Conservation (phyloP, 2,329 filamentous ascomycete genomes). For the Aspergillus sp. region DNA sequence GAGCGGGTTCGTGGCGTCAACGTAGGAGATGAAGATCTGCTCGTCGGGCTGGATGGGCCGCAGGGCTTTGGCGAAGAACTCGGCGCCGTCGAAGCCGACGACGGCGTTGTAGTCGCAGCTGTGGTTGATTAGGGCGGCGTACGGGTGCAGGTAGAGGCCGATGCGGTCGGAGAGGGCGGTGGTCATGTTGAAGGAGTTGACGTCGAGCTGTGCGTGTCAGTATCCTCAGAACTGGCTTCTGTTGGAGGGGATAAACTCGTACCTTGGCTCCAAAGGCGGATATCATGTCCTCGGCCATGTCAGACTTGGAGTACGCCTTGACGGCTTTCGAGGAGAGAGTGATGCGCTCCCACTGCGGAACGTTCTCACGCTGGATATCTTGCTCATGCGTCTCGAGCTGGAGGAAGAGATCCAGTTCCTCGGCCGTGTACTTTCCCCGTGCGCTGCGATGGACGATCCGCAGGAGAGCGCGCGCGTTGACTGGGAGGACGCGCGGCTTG, state of each 20-base stretch:
- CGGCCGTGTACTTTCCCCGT: constrained; percentile 34
- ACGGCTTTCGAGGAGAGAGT: constrained; percentile 55
- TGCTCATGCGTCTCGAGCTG: constrained; percentile 50
- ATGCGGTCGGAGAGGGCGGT: constrained; percentile 56
- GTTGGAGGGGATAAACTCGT: no score
- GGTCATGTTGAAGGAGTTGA: constrained; percentile 60
- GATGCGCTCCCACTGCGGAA: constrained; percentile 49
- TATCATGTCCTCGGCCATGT: constrained; percentile 43
- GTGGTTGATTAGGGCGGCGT: constrained; percentile 58
- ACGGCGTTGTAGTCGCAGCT: constrained; percentile 61
- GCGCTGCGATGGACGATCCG: constrained; percentile 49
- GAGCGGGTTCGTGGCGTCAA: constrained; percentile 56
- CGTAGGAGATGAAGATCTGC: constrained; percentile 62
- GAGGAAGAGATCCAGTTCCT: constrained; percentile 45
- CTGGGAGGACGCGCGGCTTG: constrained; percentile 51
- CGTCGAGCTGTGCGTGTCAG: constrained; percentile 46
- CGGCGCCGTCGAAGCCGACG: constrained; percentile 56
- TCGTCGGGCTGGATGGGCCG: constrained; percentile 53
- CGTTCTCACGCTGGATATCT: constrained; percentile 44
- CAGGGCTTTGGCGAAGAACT: constrained; percentile 52
- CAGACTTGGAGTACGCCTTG: constrained; percentile 51
- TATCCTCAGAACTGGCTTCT: not conserved
- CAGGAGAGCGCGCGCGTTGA: constrained; percentile 55
- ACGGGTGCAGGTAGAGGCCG: constrained; percentile 59
- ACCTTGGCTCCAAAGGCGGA: constrained; percentile 49